Evolutionary conservation across 2,329 filamentous ascomycete genomes (phyloP).

Genomic region (Penicillium olsonii): DNA sequence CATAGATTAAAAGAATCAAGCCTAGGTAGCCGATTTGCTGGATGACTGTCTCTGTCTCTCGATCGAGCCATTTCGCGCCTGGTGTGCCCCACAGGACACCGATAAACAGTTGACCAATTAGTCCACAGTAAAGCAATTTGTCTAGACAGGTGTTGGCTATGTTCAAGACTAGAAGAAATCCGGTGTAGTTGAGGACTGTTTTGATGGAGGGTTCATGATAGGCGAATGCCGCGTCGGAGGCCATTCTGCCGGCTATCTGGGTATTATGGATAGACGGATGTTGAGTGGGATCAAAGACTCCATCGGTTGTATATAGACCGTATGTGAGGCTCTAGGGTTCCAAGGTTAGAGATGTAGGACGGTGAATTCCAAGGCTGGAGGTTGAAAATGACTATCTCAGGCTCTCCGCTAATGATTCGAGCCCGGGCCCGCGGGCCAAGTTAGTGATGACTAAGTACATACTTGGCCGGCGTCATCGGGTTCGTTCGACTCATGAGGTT

Average conservation of each 20-base stretch:
- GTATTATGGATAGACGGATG: neutral
- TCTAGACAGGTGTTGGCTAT: slow-evolving; percentile 60
- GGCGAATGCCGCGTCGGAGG: slow-evolving; percentile 39
- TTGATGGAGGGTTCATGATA: slow-evolving; percentile 66
- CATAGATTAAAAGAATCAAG: slow-evolving; percentile 70
- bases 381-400: no score
- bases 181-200: slow-evolving; percentile 61
- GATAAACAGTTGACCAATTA: slow-evolving; percentile 70
- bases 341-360: no score
- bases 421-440: no score
- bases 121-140: slow-evolving; percentile 65
- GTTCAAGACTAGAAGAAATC: slow-evolving; percentile 66
- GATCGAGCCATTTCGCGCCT: slow-evolving; percentile 61
- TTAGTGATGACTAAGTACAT: no score
- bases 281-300: neutral
- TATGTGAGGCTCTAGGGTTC: no score
- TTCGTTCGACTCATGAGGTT: no score
- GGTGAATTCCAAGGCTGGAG: no score
- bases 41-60: slow-evolving; percentile 55
- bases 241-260: neutral
- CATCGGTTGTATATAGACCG: neutral
- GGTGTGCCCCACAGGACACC: slow-evolving; percentile 71
- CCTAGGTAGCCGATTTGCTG: slow-evolving; percentile 72
- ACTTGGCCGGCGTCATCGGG: no score
- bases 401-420: no score